Base-by-base conservation (phyloP, 2,329 filamentous ascomycete species). In the Colletotrichum tofieldiae region DNA sequence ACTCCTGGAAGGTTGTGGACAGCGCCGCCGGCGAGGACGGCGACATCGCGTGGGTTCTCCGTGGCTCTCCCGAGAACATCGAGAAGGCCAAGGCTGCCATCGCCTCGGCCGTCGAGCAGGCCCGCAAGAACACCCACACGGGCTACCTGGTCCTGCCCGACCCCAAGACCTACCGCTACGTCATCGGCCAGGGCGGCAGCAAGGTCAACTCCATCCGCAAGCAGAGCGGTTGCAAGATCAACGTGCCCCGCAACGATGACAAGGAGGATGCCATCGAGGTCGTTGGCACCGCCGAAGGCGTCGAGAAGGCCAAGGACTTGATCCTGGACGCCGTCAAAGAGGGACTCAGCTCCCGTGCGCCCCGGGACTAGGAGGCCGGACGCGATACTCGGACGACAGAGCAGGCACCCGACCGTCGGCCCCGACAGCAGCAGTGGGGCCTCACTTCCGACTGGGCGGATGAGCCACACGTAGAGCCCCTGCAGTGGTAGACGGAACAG, bases 171-270 rank as follows among this genome's bases (percentile, higher is more conserved):
- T 98, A 98, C 86, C 91, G 96, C 74, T 93, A 93, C 75, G 94
- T 99, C 60, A 95, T 99, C 76, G 96, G 96, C 5, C 92, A 93
- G 75, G 93, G 93, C 72, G 96, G 96, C 71, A 93, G 91, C 82
- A 96, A 96, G 83, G 97, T 99, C 81, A 98, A 98, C 84, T 86
- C 91, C 52, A 98, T 99, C 80, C 92, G 96, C 77, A 94, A 94
- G 85, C 91, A 96, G 86, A 98, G 95, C 63, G 94, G 93, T 67
- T 98, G 95, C 84, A 95, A 93, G 84, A 97, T 99, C 80, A 95
- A 95, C 75, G 96, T 99, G 51, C 96, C 96, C 29, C 92, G 94
- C 76, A 92, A 94, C 78, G 93, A 97, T 82, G 86, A 85, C 56
- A 86, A 85, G 75, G 88, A 89, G 60, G 95, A 98, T 82, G 94